Conservation (phyloP, 768 basidiomycete species). For the Leccinum variicolor region DNA sequence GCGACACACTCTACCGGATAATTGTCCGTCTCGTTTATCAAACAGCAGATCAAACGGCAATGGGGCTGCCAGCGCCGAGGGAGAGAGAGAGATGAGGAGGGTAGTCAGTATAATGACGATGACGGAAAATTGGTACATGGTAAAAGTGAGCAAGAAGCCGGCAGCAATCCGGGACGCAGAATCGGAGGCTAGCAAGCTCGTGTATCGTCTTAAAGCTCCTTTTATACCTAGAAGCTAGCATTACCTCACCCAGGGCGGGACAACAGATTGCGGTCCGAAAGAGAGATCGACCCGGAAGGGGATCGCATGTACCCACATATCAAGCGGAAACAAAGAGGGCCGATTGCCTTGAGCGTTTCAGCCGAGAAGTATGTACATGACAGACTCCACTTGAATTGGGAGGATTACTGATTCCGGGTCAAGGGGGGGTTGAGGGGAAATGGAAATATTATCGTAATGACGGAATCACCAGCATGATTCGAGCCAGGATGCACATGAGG, state of each 20-base stretch:
- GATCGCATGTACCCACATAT: slow-evolving; percentile 23
- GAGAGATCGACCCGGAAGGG: slow-evolving; percentile 29
- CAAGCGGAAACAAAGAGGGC: slow-evolving; percentile 21
- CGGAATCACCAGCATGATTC: slow-evolving; percentile 17
- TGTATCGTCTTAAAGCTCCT: slow-evolving; percentile 8
- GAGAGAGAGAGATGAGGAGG: slow-evolving; percentile 39
- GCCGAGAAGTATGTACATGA: slow-evolving; percentile 16
- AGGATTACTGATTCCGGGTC: slow-evolving; percentile 19
- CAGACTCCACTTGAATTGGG: slow-evolving; percentile 6
- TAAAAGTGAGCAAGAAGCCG: not conserved
- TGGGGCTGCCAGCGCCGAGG: slow-evolving; percentile 40
- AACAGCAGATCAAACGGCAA: slow-evolving; percentile 32
- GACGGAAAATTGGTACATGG: slow-evolving; percentile 21
- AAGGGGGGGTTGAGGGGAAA: slow-evolving; percentile 2
- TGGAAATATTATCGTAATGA: slow-evolving; percentile 9
- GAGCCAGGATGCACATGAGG: slow-evolving; percentile 18
- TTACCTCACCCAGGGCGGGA: slow-evolving; percentile 31
- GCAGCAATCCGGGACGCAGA: not conserved
- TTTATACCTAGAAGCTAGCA: slow-evolving; percentile 24
- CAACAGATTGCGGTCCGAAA: slow-evolving; percentile 18
- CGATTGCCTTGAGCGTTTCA: slow-evolving; percentile 16
- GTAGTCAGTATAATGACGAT: slow-evolving; percentile 40
- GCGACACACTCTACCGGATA: slow-evolving; percentile 52
- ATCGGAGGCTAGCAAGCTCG: slow-evolving; percentile 3
- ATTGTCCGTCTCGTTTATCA: slow-evolving; percentile 44